Evolutionary conservation across 2,329 filamentous ascomycete species (phyloP), one percentile per base, ranked within the genome.

Genomic region (Didymella arachidicola): DNA sequence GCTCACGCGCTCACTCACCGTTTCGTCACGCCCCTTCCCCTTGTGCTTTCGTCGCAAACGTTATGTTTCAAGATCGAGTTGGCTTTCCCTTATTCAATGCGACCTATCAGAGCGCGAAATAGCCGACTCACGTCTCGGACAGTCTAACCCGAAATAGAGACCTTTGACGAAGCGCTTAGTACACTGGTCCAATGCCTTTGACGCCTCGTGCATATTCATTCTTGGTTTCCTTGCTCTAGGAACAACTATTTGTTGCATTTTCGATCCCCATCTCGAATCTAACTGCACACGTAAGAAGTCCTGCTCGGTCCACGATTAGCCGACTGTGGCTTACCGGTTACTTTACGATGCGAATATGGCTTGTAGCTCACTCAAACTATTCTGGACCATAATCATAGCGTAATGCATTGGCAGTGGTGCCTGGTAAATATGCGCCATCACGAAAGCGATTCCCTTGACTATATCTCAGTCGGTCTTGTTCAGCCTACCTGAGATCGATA

Each of bases 121-220:
- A 72, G 56, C 63, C 68, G 69, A 74, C 49, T 57, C 34, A 34
- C 25, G 32, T 6, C 38, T 64, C 51, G 62, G 54, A 64, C 32
- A 55, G 51, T 61, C 71, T 73, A 67, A 48, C 70, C 61, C 16
- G 34, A 67, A 65, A 14, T 26, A 64, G 73, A 47, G 51, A 63
- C 53, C 41, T 53, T 75, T 72, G 64, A 73, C 74, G 74, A 76
- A 69, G 22, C 48, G 53, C 55, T 64, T 53, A 65, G 52, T 57
- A 62, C 64, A 62, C 61, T 63, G 56, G 57, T 61, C 53, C 54
- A 65, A 56, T 66, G 63, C 39, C 27, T 39, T 56, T 36, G 50
- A 72, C 65, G 66, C 70, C 64, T 71, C 67, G 68, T 62, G 66
- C 66, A 60, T 62, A 62, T 59, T 45, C 57, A 44, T 64, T 53